These are phyloP conservation scores for Coemansia sp. DNA, from an alignment of 192 early-diverging fungal genomes.

Conservation along the genomic window DNA sequence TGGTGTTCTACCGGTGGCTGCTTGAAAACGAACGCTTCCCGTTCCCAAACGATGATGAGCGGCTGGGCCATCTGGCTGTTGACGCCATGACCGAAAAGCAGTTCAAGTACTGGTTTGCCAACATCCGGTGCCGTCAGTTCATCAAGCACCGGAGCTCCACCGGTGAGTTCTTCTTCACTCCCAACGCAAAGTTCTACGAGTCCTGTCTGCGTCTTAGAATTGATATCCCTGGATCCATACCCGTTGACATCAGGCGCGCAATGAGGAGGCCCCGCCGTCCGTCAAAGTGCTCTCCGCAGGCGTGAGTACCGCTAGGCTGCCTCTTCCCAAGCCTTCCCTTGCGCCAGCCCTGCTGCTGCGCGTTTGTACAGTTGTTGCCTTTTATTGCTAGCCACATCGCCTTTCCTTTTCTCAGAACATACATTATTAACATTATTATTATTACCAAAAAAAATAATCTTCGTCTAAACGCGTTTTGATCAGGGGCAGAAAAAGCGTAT, in stretches of 20 bases:
- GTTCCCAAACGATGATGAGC: slow-evolving; percentile 36
- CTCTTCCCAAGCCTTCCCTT: no score
- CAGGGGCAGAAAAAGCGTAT: no score
- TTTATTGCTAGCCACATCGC: no score
- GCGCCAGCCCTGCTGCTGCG: no score
- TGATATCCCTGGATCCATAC: slow-evolving; percentile 16
- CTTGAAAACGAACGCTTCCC: slow-evolving; percentile 25
- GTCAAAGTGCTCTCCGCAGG: not conserved
- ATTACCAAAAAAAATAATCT: no score
- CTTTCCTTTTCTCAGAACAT: no score
- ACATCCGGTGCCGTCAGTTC: slow-evolving; percentile 46
- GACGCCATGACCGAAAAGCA: slow-evolving; percentile 31
- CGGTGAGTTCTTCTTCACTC: slow-evolving; percentile 30
- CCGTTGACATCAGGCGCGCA: slow-evolving; percentile 10
- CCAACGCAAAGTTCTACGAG: slow-evolving; percentile 46
- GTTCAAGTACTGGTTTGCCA: slow-evolving; percentile 51
- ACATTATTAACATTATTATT: no score
- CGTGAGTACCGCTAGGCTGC: no score
- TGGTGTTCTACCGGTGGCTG: slow-evolving; percentile 33
- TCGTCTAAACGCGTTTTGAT: no score
- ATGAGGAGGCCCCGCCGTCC: slow-evolving; percentile 17
- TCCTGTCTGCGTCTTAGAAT: slow-evolving; percentile 30
- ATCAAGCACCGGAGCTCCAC: slow-evolving; percentile 23
- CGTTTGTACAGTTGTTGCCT: no score
- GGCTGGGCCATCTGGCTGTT: slow-evolving; percentile 13